Percentiles rank a stretch among this genome's conserved stretches.
phyloP scores from a whole-genome alignment of 2,329 filamentous ascomycete genomes.

The Coleophoma crateriformis region DNA sequence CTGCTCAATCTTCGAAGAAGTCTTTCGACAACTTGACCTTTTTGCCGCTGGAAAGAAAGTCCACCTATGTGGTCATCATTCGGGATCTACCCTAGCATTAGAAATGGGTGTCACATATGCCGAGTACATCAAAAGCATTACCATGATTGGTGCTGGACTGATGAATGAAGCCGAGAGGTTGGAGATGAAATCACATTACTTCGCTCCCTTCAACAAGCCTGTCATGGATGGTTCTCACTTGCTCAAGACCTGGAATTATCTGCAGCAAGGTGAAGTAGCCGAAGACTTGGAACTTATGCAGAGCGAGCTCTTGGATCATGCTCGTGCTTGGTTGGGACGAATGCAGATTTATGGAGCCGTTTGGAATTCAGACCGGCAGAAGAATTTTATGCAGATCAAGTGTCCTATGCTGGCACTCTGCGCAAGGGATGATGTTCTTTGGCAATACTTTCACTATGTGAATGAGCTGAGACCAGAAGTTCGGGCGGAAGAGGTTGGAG shows the following conservation, averaged over 20 bases:
- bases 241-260: constrained; percentile 1
- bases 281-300: background rate
- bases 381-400: background rate
- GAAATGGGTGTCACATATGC: background rate
- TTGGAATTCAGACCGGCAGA: background rate
- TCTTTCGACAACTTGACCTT: background rate
- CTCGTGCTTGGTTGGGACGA: background rate
- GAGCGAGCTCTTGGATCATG: constrained; percentile 1
- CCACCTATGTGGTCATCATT: background rate
- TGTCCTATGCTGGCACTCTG: constrained; percentile 1
- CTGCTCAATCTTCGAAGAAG: background rate
- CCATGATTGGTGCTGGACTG: background rate
- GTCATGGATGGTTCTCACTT: background rate
- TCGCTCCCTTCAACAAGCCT: constrained; percentile 2
- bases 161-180: background rate
- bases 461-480: background rate
- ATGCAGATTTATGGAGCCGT: constrained; percentile 1
- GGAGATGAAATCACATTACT: background rate
- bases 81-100: background rate
- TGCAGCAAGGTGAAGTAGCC: background rate
- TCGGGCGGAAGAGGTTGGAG: background rate
- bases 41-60: background rate
- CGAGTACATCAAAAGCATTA: background rate
- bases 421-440: constrained; percentile 4
- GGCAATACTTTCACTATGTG: constrained; percentile 2